Evolutionary conservation across 2,329 filamentous ascomycete genomes (phyloP).

Genomic region (Botryotinia globosa): DNA sequence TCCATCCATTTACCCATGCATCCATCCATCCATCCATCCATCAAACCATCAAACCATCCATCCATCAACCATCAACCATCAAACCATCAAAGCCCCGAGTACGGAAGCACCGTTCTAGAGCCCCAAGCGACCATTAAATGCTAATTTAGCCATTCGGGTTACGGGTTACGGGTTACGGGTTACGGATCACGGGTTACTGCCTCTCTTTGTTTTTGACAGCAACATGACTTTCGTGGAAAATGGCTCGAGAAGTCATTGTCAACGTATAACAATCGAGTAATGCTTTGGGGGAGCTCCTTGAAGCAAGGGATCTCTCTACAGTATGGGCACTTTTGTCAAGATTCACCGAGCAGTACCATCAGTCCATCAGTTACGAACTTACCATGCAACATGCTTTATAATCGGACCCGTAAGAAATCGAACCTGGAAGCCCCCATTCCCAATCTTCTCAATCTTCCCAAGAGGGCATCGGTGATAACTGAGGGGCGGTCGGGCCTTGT

Average conservation of each 20-base stretch:
- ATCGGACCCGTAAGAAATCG: conserved; percentile 11
- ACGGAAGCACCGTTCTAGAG: conserved; percentile 2
- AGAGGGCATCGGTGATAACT: conserved; percentile 1
- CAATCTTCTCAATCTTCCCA: neutral
- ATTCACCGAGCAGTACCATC: neutral
- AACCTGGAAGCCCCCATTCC: neutral
- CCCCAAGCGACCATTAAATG: neutral
- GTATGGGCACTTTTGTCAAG: neutral
- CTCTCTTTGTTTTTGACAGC: neutral
- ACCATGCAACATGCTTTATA: conserved; percentile 4
- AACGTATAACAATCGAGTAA: neutral
- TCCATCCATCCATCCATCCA: too few species aligned
- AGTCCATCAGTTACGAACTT: too few species aligned
- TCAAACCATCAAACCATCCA: too few species aligned
- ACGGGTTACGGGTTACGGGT: too few species aligned
- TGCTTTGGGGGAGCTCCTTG: neutral
- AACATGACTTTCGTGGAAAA: neutral
- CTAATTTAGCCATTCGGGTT: neutral
- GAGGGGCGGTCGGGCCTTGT: conserved; percentile 8
- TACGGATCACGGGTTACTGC: too few species aligned
- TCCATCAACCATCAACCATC: too few species aligned
- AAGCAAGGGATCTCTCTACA: too few species aligned
- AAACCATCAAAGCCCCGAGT: conserved; percentile 11
- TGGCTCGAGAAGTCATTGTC: neutral
- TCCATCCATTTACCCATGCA: too few species aligned